Evolutionary conservation across 75 land plant species (phyloP).

Genomic region (Gnetum montanum): DNA sequence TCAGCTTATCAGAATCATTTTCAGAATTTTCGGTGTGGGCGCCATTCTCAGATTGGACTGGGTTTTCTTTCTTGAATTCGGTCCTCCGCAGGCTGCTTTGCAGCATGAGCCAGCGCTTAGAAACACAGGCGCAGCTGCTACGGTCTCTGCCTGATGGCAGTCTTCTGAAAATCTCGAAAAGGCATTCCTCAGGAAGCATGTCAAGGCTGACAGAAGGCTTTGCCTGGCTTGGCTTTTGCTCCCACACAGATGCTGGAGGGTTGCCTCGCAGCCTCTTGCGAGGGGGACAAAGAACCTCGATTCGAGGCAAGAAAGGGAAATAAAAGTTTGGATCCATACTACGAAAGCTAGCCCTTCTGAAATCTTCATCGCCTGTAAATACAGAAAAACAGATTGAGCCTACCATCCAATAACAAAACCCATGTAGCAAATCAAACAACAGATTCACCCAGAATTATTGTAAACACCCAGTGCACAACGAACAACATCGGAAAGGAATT

Average conservation of each 20-base stretch:
- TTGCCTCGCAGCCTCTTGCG: slow-evolving; percentile 30
- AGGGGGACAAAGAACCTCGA: slow-evolving; percentile 39
- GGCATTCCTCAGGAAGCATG: slow-evolving; percentile 82
- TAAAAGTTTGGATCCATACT: slow-evolving; percentile 17
- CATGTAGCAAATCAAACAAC: background rate
- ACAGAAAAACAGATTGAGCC: background rate
- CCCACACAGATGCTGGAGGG: slow-evolving; percentile 10
- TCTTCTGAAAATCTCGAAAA: slow-evolving; percentile 67
- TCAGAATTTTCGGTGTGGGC: slow-evolving; percentile 5
- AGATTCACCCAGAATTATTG: background rate
- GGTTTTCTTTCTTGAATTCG: slow-evolving; percentile 33
- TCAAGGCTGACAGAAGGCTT: slow-evolving; percentile 32
- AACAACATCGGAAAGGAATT: no score
- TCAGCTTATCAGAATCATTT: background rate
- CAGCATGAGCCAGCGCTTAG: slow-evolving; percentile 83
- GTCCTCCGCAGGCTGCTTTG: slow-evolving; percentile 46
- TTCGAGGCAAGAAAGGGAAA: slow-evolving; percentile 22
- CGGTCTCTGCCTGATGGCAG: slow-evolving; percentile 51
- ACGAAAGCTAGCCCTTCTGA: slow-evolving; percentile 17
- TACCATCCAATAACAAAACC: background rate
- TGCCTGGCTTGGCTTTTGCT: background rate
- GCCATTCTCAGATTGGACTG: background rate
- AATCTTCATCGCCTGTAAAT: slow-evolving; percentile 39
- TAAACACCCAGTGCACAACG: background rate
- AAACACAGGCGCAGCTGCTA: slow-evolving; percentile 65